Base-by-base conservation (phyloP, 768 basidiomycete species). In the Exsudoporus frostii region DNA sequence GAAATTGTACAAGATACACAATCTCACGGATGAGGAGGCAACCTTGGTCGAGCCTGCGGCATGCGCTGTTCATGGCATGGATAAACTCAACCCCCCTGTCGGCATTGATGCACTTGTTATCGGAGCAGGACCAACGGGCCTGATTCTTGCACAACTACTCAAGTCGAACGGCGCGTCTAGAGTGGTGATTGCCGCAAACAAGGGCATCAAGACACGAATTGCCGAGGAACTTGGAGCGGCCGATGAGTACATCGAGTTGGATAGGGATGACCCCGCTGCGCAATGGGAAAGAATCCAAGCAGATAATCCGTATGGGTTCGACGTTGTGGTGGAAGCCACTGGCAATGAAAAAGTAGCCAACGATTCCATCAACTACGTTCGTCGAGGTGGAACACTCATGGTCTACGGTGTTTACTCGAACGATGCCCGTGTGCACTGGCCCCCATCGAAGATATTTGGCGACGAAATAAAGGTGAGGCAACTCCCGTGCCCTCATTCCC, bases 371-470 rank as follows among this genome's bases (percentile, higher is more conserved):
- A 83, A 92, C 73, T 92, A 90, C 62, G 90, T 93, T 30, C 76
- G 88, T 20, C 73, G 87, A 19, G 88, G 90, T 6, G 88, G 89
- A 19, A 88, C 87, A 7, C 72, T 90, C 63, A 82, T 90, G 83
- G 77, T 90, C 38, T 92, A 94, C 64, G 92, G 90, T 30, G 90
- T 93, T 25, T 94, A 92, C 66, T 84, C 84, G 65, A 85, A 91
- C 68, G 82, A 84, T 56, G 89, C 89, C 1, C 76, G 79, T 34
- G 86, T 92, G 4, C 82, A 85, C 60, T 94, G 90, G 90, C 79
- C 88, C 1, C 90, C 89, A 5, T 80, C 83, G 25, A 90, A 88
- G 76, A 88, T 90, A 56, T 82, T 85, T 65, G 68, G 74, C 1
- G 82, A 86, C 65, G 85, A 87, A 65, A 87, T 87, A 56, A 73